A percentile compares a stretch with the other conserved stretches of the same genome.
phyloP scores from a whole-genome alignment of 2,329 filamentous ascomycete species.

The Alternaria sp. region DNA sequence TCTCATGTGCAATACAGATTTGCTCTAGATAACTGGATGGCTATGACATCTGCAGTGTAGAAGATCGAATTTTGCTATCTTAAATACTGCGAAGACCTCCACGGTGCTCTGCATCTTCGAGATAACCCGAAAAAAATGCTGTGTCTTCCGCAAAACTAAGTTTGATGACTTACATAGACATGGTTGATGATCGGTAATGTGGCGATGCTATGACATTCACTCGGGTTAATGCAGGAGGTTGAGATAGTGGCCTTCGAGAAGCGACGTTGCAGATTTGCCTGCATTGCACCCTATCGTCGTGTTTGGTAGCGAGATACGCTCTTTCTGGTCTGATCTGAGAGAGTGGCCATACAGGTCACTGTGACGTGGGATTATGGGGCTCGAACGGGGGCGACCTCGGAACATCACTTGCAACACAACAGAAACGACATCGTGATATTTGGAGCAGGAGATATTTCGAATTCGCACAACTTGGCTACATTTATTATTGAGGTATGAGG shows the following conservation, averaged over 20 bases:
- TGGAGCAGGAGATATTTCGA: neutral
- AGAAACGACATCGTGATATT: neutral
- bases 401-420: neutral
- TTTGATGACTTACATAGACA: neutral
- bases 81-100: neutral
- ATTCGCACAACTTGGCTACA: accelerated
- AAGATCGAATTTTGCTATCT: neutral
- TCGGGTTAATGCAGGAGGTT: neutral
- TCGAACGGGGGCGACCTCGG: neutral
- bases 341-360: neutral
- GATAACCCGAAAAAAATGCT: neutral
- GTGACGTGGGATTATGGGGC: neutral
- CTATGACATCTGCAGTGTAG: neutral
- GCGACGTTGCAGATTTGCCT: neutral
- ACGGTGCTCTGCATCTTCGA: neutral
- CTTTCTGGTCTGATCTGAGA: neutral
- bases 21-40: neutral
- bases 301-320: neutral
- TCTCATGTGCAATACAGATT: neutral
- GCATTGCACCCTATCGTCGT: neutral
- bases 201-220: neutral
- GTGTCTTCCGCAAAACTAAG: neutral
- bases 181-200: neutral
- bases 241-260: neutral
- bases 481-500: neutral